Evolutionary conservation across 495 filamentous ascomycete species (phyloP).

Genomic region (Aspergillus carlsbadensis): DNA sequence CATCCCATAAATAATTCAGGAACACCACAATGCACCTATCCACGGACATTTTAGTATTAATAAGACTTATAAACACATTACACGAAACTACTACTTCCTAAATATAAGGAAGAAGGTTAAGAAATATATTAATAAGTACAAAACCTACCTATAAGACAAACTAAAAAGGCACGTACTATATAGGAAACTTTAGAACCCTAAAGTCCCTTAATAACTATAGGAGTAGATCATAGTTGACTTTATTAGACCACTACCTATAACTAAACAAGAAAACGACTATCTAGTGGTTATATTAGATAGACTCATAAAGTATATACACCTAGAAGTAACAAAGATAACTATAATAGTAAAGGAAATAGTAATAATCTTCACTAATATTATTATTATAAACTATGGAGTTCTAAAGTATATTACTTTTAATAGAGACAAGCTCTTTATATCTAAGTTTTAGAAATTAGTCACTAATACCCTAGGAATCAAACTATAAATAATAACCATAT

Average conservation of each 20-base stretch:
- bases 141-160: not conserved
- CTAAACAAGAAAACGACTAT: not conserved
- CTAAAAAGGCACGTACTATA: not conserved
- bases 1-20: not conserved
- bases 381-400: not conserved
- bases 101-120: not conserved
- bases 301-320: not conserved
- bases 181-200: not conserved
- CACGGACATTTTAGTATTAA: not conserved
- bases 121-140: not conserved
- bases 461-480: not conserved
- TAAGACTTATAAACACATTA: not conserved
- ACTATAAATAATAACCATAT: not conserved
- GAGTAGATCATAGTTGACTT: not conserved
- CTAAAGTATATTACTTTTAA: not conserved
- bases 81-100: not conserved
- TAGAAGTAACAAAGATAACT: not conserved
- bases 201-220: not conserved
- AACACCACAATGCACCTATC: not conserved
- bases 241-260: not conserved
- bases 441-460: not conserved
- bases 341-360: not conserved
- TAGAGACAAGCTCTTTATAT: not conserved
- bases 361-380: not conserved
- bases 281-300: not conserved